Percentiles rank a stretch among this genome's conserved stretches.
Conservation (phyloP, 768 basidiomycete species). For the Sutorius australiensis region DNA sequence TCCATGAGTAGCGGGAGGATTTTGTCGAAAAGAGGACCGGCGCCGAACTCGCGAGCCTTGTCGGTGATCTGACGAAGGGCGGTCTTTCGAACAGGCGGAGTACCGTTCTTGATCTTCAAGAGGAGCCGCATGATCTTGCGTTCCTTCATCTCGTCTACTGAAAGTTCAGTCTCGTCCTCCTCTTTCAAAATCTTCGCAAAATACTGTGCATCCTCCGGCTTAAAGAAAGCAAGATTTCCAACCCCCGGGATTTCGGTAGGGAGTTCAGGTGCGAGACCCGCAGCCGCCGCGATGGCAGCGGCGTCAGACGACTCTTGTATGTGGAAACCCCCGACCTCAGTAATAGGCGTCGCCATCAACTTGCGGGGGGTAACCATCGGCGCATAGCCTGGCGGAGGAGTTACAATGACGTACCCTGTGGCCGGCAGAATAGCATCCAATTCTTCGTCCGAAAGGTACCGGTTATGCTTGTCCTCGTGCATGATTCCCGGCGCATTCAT, state of each 20-base stretch:
- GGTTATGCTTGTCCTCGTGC: slow-evolving; percentile 93
- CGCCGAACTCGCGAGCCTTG: slow-evolving; percentile 97
- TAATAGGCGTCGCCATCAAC: slow-evolving; percentile 52
- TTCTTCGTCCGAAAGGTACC: slow-evolving; percentile 95
- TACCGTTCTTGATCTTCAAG: slow-evolving; percentile 99
- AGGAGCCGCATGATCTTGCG: slow-evolving; percentile 98
- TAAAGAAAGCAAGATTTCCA: slow-evolving; percentile 96
- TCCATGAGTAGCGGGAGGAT: slow-evolving; percentile 98
- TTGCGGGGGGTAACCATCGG: slow-evolving; percentile 65
- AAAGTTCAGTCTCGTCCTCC: slow-evolving; percentile 89
- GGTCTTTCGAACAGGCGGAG: slow-evolving; percentile 96
- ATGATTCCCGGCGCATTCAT: slow-evolving; percentile 82
- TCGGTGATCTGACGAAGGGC: slow-evolving; percentile 98
- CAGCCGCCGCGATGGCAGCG: slow-evolving; percentile 82
- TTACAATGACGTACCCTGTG: slow-evolving; percentile 86
- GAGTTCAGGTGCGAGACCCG: slow-evolving; percentile 87
- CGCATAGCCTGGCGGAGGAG: slow-evolving; percentile 91
- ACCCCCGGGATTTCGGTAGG: slow-evolving; percentile 99
- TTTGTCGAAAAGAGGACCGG: slow-evolving; percentile 97
- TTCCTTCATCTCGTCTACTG: slow-evolving; percentile 98
- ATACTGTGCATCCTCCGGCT: slow-evolving; percentile 96
- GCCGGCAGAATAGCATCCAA: slow-evolving; percentile 85
- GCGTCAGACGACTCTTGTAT: slow-evolving; percentile 95
- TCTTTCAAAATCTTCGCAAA: slow-evolving; percentile 95
- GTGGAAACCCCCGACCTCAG: slow-evolving; percentile 82